Percentiles rank a stretch among this genome's conserved stretches.
phyloP scores from a whole-genome alignment of 106 monocot species.

The Platanthera guangdongensis region DNA sequence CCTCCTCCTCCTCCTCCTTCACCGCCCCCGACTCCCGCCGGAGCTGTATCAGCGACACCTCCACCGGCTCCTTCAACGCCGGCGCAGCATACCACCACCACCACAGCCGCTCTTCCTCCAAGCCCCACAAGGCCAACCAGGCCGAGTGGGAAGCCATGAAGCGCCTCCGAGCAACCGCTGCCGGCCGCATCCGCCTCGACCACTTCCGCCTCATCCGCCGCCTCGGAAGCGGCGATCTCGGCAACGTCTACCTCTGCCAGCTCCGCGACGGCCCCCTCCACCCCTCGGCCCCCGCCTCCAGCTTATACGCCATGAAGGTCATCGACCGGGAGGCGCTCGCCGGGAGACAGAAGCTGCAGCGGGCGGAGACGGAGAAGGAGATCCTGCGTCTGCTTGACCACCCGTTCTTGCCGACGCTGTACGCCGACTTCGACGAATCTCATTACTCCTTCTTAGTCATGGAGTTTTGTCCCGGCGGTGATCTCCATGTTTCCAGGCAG shows the following conservation, averaged over 20 bases:
- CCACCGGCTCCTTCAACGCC: constrained; percentile 34
- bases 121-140: constrained; percentile 45
- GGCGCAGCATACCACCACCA: constrained; percentile 7
- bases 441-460: too few relatives aligned
- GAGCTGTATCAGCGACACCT: constrained; percentile 36
- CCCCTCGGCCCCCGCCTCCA: constrained; percentile 8
- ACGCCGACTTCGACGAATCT: constrained; percentile 32
- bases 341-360: constrained; percentile 46
- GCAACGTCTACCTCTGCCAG: constrained; percentile 54
- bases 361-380: constrained; percentile 69
- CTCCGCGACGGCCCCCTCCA: constrained; percentile 14
- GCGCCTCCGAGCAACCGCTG: constrained; percentile 17
- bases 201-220: constrained; percentile 52
- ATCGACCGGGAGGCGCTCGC: constrained; percentile 63
- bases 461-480: too few relatives aligned
- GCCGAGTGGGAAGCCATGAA: constrained; percentile 54
- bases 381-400: constrained; percentile 57
- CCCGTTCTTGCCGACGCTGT: constrained; percentile 59
- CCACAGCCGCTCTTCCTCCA: not conserved
- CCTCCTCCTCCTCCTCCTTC: constrained; percentile 31
- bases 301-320: constrained; percentile 64
- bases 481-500: too few relatives aligned
- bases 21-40: constrained; percentile 19
- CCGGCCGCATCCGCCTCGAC: constrained; percentile 15
- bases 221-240: constrained; percentile 59